A percentile compares a stretch with the other conserved stretches of the same genome.
These are phyloP conservation scores for Phalaenopsis hybrid DNA, from an alignment of 116 monocot species.

Conservation along the genomic window DNA sequence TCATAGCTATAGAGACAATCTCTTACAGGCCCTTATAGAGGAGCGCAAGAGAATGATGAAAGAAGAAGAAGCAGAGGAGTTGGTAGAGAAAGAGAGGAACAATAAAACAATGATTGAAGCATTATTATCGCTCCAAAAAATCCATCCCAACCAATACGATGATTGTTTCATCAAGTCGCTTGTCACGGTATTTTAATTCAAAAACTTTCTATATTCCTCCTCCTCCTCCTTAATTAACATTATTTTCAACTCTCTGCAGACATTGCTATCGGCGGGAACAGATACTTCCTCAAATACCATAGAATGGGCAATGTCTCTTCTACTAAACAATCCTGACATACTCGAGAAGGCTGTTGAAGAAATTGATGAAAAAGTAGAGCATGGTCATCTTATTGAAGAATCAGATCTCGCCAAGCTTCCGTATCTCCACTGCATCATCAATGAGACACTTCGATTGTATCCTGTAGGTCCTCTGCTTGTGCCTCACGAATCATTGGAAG, in stretches of 20 bases:
- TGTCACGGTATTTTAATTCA: slow-evolving; percentile 13
- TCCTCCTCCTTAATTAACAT: no score
- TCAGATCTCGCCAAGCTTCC: no score
- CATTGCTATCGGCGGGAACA: slow-evolving; percentile 9
- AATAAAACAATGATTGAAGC: slow-evolving; percentile 14
- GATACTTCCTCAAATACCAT: slow-evolving; percentile 9
- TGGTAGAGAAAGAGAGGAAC: background rate
- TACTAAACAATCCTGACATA: slow-evolving; percentile 19
- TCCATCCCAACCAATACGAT: slow-evolving; percentile 20
- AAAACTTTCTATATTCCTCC: no score
- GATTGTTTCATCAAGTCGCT: slow-evolving; percentile 41
- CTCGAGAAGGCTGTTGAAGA: slow-evolving; percentile 18
- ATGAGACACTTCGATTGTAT: no score
- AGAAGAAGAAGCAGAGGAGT: slow-evolving; percentile 7
- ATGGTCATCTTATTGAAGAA: no score
- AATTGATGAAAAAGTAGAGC: no score
- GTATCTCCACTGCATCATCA: no score
- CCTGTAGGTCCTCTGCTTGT: no score
- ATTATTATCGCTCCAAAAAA: slow-evolving; percentile 20
- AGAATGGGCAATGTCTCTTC: slow-evolving; percentile 24
- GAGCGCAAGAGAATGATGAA: background rate
- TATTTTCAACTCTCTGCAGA: background rate
- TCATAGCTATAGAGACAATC: slow-evolving; percentile 12
- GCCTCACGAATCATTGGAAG: no score
- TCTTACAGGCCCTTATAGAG: slow-evolving; percentile 30